phyloP scores from a whole-genome alignment of 148 eudicot species.

The Rhododendron ovatum region DNA sequence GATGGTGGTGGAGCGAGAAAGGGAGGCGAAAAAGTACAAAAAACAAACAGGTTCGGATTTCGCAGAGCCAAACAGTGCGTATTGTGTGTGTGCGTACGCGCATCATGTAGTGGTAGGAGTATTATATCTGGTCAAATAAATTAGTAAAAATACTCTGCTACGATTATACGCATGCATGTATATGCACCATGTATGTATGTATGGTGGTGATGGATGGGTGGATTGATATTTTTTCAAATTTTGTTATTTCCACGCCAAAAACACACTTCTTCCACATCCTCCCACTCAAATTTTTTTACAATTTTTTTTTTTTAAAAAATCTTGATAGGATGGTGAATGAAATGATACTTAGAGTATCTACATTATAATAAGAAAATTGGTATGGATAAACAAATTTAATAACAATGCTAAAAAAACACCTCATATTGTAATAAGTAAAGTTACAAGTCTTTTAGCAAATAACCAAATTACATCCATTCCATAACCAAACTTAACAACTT shows the following conservation, averaged over 20 bases:
- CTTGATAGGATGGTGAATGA: too few relatives aligned
- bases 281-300: background rate
- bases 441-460: too few relatives aligned
- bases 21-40: constrained; percentile 7
- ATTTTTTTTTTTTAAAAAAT: background rate
- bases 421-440: too few relatives aligned
- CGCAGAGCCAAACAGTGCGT: background rate
- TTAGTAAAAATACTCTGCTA: background rate
- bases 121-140: background rate
- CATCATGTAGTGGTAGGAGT: too few relatives aligned
- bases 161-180: background rate
- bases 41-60: background rate
- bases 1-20: background rate
- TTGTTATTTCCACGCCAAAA: background rate
- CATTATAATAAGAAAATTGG: too few relatives aligned
- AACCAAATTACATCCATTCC: too few relatives aligned
- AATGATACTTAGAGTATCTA: too few relatives aligned
- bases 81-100: background rate
- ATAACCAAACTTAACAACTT: too few relatives aligned
- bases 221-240: background rate
- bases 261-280: background rate
- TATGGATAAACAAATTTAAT: too few relatives aligned
- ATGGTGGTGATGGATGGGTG: too few relatives aligned
- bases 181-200: background rate
- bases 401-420: too few relatives aligned